Conservation (phyloP, 371 early-diverging fungal genomes). For the Mucor circinelloides region DNA sequence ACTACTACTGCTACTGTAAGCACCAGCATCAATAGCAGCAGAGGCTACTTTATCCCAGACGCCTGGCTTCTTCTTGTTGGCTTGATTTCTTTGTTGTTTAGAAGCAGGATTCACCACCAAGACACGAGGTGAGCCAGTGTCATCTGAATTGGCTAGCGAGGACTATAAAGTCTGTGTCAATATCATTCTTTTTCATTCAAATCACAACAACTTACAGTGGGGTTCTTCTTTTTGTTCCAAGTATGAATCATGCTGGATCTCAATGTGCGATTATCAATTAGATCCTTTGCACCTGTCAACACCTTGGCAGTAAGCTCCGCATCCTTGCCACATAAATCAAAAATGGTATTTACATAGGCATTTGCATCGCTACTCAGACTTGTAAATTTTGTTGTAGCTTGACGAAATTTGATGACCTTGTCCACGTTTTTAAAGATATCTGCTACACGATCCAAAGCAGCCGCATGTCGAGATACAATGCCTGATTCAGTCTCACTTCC, state of each 20-base stretch:
- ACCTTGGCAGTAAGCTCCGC: conserved; percentile 53
- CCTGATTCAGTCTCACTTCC: conserved; percentile 4
- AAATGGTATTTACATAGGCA: conserved; percentile 56
- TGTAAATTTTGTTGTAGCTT: conserved; percentile 52
- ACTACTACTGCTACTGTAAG: conserved; percentile 19
- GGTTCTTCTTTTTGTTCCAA: conserved; percentile 70
- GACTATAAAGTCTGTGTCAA: background rate
- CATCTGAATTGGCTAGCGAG: background rate
- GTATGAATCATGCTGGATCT: conserved; percentile 66
- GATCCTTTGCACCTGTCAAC: conserved; percentile 53
- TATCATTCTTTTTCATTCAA: background rate
- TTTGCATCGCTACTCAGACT: conserved; percentile 48
- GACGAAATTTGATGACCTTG: conserved; percentile 64
- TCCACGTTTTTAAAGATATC: conserved; percentile 49
- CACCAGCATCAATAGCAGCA: conserved; percentile 25
- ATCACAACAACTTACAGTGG: conserved; percentile 33
- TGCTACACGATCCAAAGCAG: conserved; percentile 50
- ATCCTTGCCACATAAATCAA: conserved; percentile 49
- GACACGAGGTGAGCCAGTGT: conserved; percentile 14
- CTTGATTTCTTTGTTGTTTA: background rate
- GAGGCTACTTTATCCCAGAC: conserved; percentile 26
- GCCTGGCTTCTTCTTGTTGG: conserved; percentile 14
- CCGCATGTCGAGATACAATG: conserved; percentile 43
- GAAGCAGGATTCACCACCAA: conserved; percentile 12
- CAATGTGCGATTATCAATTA: conserved; percentile 54